Base-by-base conservation (phyloP, 768 basidiomycete species). In the Hericium erinaceus region DNA sequence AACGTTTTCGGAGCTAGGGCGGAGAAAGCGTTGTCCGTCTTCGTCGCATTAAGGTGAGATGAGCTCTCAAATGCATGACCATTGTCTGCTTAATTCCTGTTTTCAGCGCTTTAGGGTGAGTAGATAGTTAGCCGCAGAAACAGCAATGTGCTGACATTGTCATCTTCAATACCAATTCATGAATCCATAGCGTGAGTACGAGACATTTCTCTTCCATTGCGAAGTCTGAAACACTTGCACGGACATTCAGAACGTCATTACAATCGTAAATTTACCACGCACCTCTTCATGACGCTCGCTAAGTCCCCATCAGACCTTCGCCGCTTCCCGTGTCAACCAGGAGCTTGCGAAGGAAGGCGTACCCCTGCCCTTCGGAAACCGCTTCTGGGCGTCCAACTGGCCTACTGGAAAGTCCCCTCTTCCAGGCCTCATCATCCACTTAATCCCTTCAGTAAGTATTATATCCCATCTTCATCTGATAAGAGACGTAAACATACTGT, bases 271-370 rank as follows among this genome's bases (percentile, higher is more conserved):
- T 13, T 2, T 48, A 51, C 11, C 38, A 24, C n/a, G 2, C n/a
- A 5, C 13, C 22, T 6, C 33, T 33, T 33, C 33, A 33, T 33
- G 33, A 33, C 33, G 33, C 33, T 33, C 33, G 33, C 33, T 11
- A 16, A 4, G 1, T 48, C 10, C 41, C 44, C 22, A 57, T 22
- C 52, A 81, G 80, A 78, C 80, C 0, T 83, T 80, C 61, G 69
- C 78, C 12, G 74, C 78, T 2, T 67, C 77, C 0, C 74, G 77
- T 16, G 73, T 83, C 2, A 82, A 82, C 57, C 82, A 83, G 70
- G 82, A 83, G 54, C 75, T 84, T 4, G 82, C 82, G 4, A 84
- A 84, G 59, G 82, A 82, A 64, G 82, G 82, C 1, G 70, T 83
- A n/a, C 81, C 81, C 11, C 72, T 83, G 0, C 81, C 81, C 0